Base-by-base conservation (phyloP, 2,329 filamentous ascomycete genomes). In the Aspergillus pseudonomiae region DNA sequence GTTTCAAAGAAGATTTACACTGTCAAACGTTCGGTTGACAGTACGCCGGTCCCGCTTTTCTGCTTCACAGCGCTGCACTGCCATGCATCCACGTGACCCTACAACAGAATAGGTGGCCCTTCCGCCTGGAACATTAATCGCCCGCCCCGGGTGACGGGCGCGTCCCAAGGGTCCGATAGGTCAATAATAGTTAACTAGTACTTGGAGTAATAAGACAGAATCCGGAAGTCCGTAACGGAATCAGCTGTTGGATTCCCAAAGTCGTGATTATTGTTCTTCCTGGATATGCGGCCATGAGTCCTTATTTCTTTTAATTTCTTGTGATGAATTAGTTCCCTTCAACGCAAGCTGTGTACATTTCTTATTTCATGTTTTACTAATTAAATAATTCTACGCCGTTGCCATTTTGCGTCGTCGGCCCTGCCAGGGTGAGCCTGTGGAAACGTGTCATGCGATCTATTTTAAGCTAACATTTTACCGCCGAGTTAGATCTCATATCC, bases 361-460 rank as follows among this genome's bases (percentile, higher is more conserved):
- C 41, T 43, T 54, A 26, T 63, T 65, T 60, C 60, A 66, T 67
- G 63, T 61, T 34, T n/a, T 28, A 26, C 30, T 61, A 65, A 58
- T 50, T 57, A 32, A 53, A 24, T 53, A 26, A 32, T 32, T 53
- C 52, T 61, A 43, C 54, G 50, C 48, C 16, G 45, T 60, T 61
- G 57, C 62, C 32, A 62, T 57, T 62, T 41, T 64, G 57, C 65
- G 65, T 68, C 67, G 67, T 67, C 24, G 36, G 45, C 46, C 58
- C n/a, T 69, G 65, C 63, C 65, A 68, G 56, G 56, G 68, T 66
- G 50, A 61, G 59, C n/a, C 67, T 65, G 65, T 55, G 69, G 64
- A 70, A 69, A 73, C 72, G 71, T 74, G 73, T 73, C 70, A 69
- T 30, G 48, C 48, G 68, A 66, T 72, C 59, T 59, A 62, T 57